Percentiles rank a stretch among this genome's conserved stretches.
Conservation (phyloP, 2,329 filamentous ascomycete species). For the Aspergillus persii region DNA sequence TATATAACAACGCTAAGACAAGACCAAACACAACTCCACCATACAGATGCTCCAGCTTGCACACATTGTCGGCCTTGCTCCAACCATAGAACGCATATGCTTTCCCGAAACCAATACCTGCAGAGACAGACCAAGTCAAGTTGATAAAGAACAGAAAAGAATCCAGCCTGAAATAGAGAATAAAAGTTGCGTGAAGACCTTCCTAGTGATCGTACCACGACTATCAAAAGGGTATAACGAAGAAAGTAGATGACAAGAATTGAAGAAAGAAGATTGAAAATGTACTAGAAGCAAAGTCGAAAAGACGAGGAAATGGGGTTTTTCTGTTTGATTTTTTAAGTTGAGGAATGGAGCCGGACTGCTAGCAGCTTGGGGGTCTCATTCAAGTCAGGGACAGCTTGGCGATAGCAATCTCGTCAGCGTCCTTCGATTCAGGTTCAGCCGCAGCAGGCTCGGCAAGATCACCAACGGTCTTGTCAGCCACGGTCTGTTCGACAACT, state of each 20-base stretch:
- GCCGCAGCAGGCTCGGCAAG: slow-evolving; percentile 13
- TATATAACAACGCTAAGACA: slow-evolving; percentile 12
- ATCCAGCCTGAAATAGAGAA: not conserved
- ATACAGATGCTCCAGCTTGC: slow-evolving; percentile 13
- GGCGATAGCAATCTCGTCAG: slow-evolving; percentile 25
- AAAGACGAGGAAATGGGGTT: not conserved
- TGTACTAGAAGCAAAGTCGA: not conserved
- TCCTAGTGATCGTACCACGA: slow-evolving; percentile 9
- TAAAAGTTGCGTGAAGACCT: slow-evolving; percentile 2
- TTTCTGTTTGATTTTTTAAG: not conserved
- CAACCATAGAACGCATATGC: slow-evolving; percentile 9
- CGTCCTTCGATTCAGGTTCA: slow-evolving; percentile 10
- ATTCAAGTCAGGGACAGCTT: slow-evolving; percentile 24
- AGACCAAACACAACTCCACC: slow-evolving; percentile 14
- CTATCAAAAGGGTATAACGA: slow-evolving; percentile 17
- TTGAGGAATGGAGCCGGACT: not conserved
- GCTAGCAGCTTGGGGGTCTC: not conserved
- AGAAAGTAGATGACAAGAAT: slow-evolving; percentile 17
- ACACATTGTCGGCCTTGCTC: slow-evolving; percentile 10
- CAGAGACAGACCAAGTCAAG: slow-evolving; percentile 1
- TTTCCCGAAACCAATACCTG: slow-evolving; percentile 4
- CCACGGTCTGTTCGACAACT: not conserved
- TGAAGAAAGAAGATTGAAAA: not conserved
- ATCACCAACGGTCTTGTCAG: not conserved
- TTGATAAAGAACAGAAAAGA: slow-evolving; percentile 5